Conservation (phyloP, 306 rosid species). For the Parietaria judaica region DNA sequence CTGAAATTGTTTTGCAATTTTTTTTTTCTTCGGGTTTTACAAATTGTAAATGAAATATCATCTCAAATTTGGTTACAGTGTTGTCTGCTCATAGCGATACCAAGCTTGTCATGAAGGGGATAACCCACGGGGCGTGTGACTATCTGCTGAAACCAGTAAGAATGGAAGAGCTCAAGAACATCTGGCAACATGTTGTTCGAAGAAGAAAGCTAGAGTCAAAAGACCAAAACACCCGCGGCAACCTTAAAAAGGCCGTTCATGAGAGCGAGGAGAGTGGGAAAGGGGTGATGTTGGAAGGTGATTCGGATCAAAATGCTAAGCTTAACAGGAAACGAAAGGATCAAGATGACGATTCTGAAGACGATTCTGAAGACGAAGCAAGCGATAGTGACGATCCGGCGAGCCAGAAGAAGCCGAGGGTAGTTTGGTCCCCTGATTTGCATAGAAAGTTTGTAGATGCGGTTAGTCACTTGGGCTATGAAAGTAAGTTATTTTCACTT, state of each 20-base stretch:
- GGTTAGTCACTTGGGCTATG: constrained; percentile 55
- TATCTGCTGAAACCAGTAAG: constrained; percentile 74
- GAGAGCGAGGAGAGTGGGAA: constrained; percentile 25
- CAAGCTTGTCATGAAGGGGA: constrained; percentile 80
- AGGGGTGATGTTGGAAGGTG: constrained; percentile 24
- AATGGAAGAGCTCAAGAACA: constrained; percentile 66
- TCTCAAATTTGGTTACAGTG: constrained; percentile 37
- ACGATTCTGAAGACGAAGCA: constrained; percentile 36
- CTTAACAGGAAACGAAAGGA: constrained; percentile 45
- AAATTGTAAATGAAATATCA: constrained; percentile 8
- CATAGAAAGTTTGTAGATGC: constrained; percentile 68
- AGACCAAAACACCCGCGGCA: constrained; percentile 28
- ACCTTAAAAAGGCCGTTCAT: constrained; percentile 20
- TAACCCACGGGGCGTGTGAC: constrained; percentile 74
- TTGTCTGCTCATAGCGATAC: constrained; percentile 64
- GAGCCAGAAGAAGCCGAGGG: constrained; percentile 53
- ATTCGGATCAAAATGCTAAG: constrained; percentile 24
- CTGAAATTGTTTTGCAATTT: too few species aligned
- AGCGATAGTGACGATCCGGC: constrained; percentile 49
- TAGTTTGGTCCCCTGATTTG: constrained; percentile 62
- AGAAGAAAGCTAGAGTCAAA: constrained; percentile 45
- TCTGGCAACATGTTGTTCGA: constrained; percentile 84
- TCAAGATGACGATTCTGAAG: constrained; percentile 45
- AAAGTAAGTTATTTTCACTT: constrained; percentile 47
- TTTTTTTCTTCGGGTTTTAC: not conserved